Evolutionary conservation across 345 rosid genomes (phyloP), one percentile per base, ranked within the genome.

Genomic region (Lepidium africanum): DNA sequence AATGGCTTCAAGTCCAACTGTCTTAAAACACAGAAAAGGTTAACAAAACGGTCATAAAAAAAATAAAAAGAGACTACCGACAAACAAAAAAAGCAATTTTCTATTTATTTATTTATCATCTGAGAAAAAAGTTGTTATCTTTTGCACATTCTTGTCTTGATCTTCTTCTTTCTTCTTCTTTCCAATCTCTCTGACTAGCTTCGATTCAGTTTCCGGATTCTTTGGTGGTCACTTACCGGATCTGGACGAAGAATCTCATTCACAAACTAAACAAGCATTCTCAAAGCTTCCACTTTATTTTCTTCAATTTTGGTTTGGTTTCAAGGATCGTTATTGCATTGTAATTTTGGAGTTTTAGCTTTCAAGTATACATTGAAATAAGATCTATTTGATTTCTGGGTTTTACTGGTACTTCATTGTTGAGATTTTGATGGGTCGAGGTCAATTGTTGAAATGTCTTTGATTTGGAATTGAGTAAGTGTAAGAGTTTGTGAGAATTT

Each of bases 51-150:
- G 78, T 61, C 67, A 67, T 16, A 11, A 41, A 33, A 6, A 45
- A n/a, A 42, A 7, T 36, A 61, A 61, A 54, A 65, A 57, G 16
- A 57, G 9, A 72, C 76, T 30, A 57, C 76, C 76, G 76, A 72
- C 76, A 65, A 73, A 72, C 65, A 36, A 58, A 25, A 48, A 60
- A 43, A 45, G 33, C 33, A 30, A 30, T 30, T 25, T 25, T 25
- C 51, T 54, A 65, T 45, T 61, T 66, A n/a, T 54, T 8, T 21
- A 4, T 33, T 71, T 37, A 4, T 56, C 19, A n/a, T 41, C 25
- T 57, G 36, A n/a, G 27, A 73, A 73, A 73, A 73, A 73, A 73
- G 46, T 53, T 3, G 2, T 60, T 19, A 67, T 67, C 73, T 74
- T 73, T 57, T 37, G 13, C 57, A 66, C 62, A 65, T 42, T 73